Evolutionary conservation across 257 asterid species (phyloP).

Genomic region (Solanum clarkiae): DNA sequence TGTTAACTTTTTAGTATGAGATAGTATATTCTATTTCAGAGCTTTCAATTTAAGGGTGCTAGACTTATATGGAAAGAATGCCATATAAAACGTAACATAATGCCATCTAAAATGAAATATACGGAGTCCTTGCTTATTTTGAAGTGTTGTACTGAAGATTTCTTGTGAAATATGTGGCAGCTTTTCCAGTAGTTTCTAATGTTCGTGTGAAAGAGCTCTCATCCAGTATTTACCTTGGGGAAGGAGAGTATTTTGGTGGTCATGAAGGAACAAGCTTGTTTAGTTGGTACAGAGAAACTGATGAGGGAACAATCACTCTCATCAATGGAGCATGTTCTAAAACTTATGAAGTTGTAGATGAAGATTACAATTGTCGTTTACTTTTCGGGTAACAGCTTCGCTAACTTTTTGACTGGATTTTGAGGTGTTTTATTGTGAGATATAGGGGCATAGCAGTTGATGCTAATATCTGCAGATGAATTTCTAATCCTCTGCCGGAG

Average conservation of each 20-base stretch:
- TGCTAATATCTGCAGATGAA: neutral
- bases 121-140: neutral
- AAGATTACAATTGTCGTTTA: slow-evolving; percentile 69
- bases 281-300: slow-evolving; percentile 85
- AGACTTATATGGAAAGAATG: neutral
- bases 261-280: slow-evolving; percentile 78
- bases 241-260: slow-evolving; percentile 90
- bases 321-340: slow-evolving; percentile 63
- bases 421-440: neutral
- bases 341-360: slow-evolving; percentile 79
- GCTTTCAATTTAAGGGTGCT: neutral
- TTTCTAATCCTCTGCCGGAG: neutral
- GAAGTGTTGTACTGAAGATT: slow-evolving; percentile 3
- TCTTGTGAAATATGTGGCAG: slow-evolving; percentile 38
- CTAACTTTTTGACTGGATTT: neutral
- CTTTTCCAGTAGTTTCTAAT: slow-evolving; percentile 61
- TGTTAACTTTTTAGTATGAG: neutral
- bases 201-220: slow-evolving; percentile 53
- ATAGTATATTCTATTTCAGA: neutral
- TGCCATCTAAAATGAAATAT: neutral
- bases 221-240: slow-evolving; percentile 55
- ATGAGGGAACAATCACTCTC: slow-evolving; percentile 43
- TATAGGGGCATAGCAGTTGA: neutral
- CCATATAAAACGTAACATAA: neutral
- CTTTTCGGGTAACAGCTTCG: slow-evolving; percentile 58